phyloP scores from a whole-genome alignment of 129 eudicot genomes.

The Pulicaria dysenterica region DNA sequence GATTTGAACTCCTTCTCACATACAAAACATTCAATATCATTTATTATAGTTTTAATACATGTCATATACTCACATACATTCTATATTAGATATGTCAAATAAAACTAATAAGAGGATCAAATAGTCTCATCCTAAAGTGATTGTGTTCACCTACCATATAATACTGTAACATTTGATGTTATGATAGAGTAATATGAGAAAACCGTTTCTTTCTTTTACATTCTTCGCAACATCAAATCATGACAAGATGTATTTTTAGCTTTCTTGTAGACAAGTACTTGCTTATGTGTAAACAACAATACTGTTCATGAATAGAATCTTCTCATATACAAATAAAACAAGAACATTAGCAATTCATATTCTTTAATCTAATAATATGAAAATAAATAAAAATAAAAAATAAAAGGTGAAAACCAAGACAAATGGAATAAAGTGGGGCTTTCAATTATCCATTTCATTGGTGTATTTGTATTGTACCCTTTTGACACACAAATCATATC shows the following conservation, averaged over 20 bases:
- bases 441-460: conserved; percentile 27
- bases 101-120: too few species aligned
- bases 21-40: too few species aligned
- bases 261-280: not conserved
- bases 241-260: not conserved
- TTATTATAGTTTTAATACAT: too few species aligned
- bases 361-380: not conserved
- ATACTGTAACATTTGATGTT: too few species aligned
- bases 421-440: conserved; percentile 41
- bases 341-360: not conserved
- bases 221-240: not conserved
- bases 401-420: conserved; percentile 27
- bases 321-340: not conserved
- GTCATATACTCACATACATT: too few species aligned
- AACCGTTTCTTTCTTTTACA: not conserved
- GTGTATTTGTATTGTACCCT: conserved; percentile 21
- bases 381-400: too few species aligned
- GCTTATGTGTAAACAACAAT: not conserved
- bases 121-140: too few species aligned
- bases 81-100: too few species aligned
- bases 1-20: too few species aligned
- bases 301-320: not conserved
- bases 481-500: conserved; percentile 32
- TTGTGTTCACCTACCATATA: too few species aligned
- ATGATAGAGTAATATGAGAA: too few species aligned